Base-by-base conservation (phyloP, 805 yeast species). In the Limtongia smithiae region DNA sequence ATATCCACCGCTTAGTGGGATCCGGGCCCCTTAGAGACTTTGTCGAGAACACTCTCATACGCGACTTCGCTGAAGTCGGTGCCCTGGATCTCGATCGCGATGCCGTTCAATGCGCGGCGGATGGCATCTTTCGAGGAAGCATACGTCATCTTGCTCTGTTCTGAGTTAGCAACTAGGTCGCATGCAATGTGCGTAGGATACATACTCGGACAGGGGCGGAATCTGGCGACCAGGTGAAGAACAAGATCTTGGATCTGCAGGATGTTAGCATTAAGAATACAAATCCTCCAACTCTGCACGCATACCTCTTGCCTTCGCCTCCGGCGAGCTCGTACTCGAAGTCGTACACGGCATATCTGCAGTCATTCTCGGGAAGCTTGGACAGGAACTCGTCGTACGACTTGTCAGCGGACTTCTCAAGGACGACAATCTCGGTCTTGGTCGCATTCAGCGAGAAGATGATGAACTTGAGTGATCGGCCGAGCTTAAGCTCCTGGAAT, bases 61-160 rank as follows among this genome's bases (percentile, higher is more conserved):
- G 95, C 86, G 61, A 93, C 97, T 78, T 93, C 98, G 56, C 94
- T 83, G 73, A 82, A 90, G 72, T 93, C 98, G 51, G 98, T 93
- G 68, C 97, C 98, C 77, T 93, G 98, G 66, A 93, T 78, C 67
- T 93, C 98, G 61, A 95, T 71, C 50, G 96, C 76, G 61, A 93
- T 82, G 71, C 98, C 98, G 70, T 86, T 91, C 67, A 93, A 78
- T 49, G 98, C 91, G 74, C 96, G 88, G 79, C 97, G 91, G 67
- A 93, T 80, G 42, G 97, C 96, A 65, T 90, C 97, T 74, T 89
- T 89, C 54, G 97, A 90, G n/a, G 96, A 81, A 41, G 98, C 97
- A 76, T 90, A 91, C 57, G 91, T 85, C 98, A 93, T 93, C 85
- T 93, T 93, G 63, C 89, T 57, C 59, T 59, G 50, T 22, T 21